A percentile compares a stretch with the other conserved stretches of the same genome.
Evolutionary conservation across 164 flowering plant species (phyloP).

Genomic region (Cinnamomum chago): DNA sequence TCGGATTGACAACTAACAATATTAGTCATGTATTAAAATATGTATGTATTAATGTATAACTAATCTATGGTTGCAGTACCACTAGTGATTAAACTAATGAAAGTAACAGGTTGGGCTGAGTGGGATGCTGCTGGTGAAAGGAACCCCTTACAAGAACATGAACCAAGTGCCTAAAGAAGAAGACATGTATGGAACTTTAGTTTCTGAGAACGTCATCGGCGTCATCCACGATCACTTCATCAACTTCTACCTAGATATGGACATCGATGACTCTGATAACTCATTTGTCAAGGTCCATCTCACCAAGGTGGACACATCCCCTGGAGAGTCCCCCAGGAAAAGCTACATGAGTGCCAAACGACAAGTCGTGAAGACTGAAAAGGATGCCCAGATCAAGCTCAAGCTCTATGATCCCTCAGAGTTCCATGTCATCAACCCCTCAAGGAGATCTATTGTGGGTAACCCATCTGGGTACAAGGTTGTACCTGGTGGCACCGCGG

Average conservation of each 20-base stretch:
- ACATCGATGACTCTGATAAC: constrained; percentile 70
- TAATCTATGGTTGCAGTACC: too few species aligned
- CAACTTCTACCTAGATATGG: constrained; percentile 87
- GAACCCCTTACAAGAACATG: constrained; percentile 53
- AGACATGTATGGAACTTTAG: constrained; percentile 56
- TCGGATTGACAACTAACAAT: too few species aligned
- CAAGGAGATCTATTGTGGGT: constrained; percentile 55
- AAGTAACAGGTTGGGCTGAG: constrained; percentile 69
- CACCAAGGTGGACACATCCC: constrained; percentile 33
- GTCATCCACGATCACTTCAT: constrained; percentile 87
- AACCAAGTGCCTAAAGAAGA: constrained; percentile 47
- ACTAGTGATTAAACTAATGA: neutral
- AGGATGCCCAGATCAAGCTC: constrained; percentile 73
- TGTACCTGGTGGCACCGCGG: constrained; percentile 75
- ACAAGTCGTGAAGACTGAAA: constrained; percentile 66
- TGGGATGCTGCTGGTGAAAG: constrained; percentile 94
- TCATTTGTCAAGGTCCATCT: constrained; percentile 83
- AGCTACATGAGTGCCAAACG: constrained; percentile 59
- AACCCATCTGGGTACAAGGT: constrained; percentile 83
- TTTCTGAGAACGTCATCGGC: constrained; percentile 85
- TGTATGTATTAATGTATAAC: too few species aligned
- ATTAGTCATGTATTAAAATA: too few species aligned
- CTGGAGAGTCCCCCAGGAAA: constrained; percentile 57
- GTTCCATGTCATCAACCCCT: constrained; percentile 71
- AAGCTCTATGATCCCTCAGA: constrained; percentile 72